A percentile compares a stretch with the other conserved stretches of the same genome.
Conservation (phyloP, 1,284 basidiomycete genomes). For the Sanghuangporus baumii region DNA sequence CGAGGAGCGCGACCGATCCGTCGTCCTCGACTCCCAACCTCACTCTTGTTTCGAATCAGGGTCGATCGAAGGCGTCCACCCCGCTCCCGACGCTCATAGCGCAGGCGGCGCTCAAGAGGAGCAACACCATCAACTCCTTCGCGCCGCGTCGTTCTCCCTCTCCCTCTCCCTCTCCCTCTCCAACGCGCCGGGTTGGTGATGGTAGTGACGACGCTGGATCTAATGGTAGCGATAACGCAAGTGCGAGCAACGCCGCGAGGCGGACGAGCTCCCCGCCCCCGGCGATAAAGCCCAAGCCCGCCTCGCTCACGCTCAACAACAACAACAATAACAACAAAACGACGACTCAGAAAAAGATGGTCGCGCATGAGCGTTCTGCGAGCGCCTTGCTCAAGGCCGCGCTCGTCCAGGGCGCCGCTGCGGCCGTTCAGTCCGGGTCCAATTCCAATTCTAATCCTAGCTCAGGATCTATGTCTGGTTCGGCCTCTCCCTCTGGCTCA, state of each 20-base stretch:
- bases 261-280: not conserved
- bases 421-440: not conserved
- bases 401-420: not conserved
- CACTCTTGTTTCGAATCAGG: no score
- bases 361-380: not conserved
- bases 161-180: no score
- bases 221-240: not conserved
- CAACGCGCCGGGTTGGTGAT: not conserved
- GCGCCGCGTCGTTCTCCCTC: no score
- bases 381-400: not conserved
- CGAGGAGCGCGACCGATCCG: not conserved
- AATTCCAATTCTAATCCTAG: not conserved
- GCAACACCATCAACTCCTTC: not conserved
- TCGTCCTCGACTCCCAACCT: not conserved
- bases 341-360: not conserved
- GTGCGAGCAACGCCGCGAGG: not conserved
- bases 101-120: not conserved
- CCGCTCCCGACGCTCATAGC: not conserved
- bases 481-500: no score
- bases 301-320: not conserved
- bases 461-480: no score
- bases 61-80: no score
- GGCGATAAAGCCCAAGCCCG: not conserved
- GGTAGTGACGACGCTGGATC: not conserved
- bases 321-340: not conserved